Evolutionary conservation across 257 asterid genomes (phyloP).

Genomic region (Ligustrum vulgare): DNA sequence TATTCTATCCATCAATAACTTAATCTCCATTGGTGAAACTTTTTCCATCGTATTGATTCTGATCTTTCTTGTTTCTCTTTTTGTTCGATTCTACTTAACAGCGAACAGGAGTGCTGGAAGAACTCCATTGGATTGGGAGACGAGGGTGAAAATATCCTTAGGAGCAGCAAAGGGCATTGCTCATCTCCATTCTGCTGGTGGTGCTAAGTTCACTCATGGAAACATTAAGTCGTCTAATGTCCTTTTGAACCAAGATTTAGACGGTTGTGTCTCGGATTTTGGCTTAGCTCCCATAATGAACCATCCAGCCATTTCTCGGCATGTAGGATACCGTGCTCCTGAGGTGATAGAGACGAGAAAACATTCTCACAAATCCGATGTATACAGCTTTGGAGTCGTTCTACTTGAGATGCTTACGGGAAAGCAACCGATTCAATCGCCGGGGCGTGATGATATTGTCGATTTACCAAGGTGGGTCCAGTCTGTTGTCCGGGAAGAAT

Average conservation of each 20-base stretch:
- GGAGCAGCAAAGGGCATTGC: conserved; percentile 87
- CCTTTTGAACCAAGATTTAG: conserved; percentile 75
- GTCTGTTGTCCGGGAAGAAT: conserved; percentile 94
- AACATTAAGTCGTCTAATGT: conserved; percentile 79
- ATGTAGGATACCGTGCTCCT: conserved; percentile 81
- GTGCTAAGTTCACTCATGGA: conserved; percentile 79
- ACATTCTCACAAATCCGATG: conserved; percentile 81
- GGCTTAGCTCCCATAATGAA: conserved; percentile 85
- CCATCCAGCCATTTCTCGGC: conserved; percentile 65
- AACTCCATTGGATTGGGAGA: conserved; percentile 77
- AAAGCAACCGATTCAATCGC: conserved; percentile 74
- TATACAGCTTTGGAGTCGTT: conserved; percentile 87
- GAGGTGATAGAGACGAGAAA: conserved; percentile 72
- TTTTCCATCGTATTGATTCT: not conserved
- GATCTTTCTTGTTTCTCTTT: not conserved
- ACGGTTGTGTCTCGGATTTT: conserved; percentile 69
- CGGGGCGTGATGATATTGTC: conserved; percentile 70
- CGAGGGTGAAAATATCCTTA: conserved; percentile 70
- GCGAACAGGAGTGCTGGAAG: conserved; percentile 61
- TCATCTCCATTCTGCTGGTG: conserved; percentile 71
- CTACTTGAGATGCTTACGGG: conserved; percentile 94
- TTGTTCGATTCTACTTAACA: conserved; percentile 25
- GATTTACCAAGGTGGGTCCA: conserved; percentile 97
- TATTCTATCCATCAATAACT: not conserved
- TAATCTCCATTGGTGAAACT: not conserved